phyloP scores from a whole-genome alignment of 2,329 filamentous ascomycete species.

The Ophiostoma sp. region DNA sequence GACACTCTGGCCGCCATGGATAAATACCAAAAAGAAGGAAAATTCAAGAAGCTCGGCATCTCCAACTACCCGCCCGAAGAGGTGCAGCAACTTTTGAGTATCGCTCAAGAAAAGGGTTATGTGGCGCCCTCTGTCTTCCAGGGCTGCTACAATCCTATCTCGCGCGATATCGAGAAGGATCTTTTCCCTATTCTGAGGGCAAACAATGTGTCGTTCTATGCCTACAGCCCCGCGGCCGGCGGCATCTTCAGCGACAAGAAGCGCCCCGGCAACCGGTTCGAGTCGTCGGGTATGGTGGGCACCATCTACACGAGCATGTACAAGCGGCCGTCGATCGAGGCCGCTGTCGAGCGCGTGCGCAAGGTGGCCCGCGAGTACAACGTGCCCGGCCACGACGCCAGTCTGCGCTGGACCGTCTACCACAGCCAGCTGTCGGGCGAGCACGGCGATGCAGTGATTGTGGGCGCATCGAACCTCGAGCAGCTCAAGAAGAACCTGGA shows the following conservation, averaged over 20 bases:
- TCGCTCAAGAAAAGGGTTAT: slow-evolving; percentile 39
- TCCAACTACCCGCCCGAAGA: slow-evolving; percentile 43
- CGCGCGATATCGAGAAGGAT: slow-evolving; percentile 39
- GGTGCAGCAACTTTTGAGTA: slow-evolving; percentile 39
- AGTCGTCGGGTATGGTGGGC: slow-evolving; percentile 29
- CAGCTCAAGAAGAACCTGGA: slow-evolving; percentile 42
- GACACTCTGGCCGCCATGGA: slow-evolving; percentile 42
- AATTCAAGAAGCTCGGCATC: slow-evolving; percentile 43
- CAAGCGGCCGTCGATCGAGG: slow-evolving; percentile 34
- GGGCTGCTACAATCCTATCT: slow-evolving; percentile 44
- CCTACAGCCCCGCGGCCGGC: slow-evolving; percentile 35
- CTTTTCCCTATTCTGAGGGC: slow-evolving; percentile 42
- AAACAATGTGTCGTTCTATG: slow-evolving; percentile 41
- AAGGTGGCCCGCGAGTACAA: slow-evolving; percentile 37
- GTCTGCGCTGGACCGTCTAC: slow-evolving; percentile 44
- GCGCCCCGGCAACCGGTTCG: background rate
- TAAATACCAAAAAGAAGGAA: slow-evolving; percentile 40
- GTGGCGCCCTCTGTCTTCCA: slow-evolving; percentile 43
- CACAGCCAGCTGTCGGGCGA: slow-evolving; percentile 39
- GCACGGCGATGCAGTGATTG: slow-evolving; percentile 40
- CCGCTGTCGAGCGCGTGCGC: slow-evolving; percentile 34
- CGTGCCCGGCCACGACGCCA: slow-evolving; percentile 43
- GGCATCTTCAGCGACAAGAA: slow-evolving; percentile 31
- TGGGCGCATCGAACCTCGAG: slow-evolving; percentile 38
- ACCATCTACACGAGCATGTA: slow-evolving; percentile 35